Base-by-base conservation (phyloP, 257 asterid species). In the Datura wrightii region DNA sequence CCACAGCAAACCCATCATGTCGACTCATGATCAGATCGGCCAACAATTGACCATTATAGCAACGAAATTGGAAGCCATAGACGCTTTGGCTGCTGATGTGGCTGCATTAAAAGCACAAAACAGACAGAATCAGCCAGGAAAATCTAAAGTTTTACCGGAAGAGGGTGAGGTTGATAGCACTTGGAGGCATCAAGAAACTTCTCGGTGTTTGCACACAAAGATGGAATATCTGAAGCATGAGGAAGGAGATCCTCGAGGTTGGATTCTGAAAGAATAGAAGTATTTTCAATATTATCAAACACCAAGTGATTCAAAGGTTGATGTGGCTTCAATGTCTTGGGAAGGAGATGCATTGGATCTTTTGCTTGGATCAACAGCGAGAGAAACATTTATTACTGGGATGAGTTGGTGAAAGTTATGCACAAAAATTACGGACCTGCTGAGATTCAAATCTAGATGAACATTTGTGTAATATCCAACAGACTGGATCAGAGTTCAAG, bases 291-390 rank as follows among this genome's bases (percentile, higher is more conserved):
- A 79, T 24, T 79, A 79, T 31, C 42, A 48, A 79, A 52, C 82
- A 46, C 63, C 66, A 5, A 18, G 19, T 14, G 82, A 48, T 18
- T 24, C 11, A 37, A 48, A 79, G 39, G 63, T 79, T 3, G 42
- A 46, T 7, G 36, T 79, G 24, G 65, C 82, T 3, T 15, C 82
- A 19, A 79, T 79, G 36, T 79, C 50, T 24, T 53, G 52, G 36
- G 82, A 79, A 79, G 82, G 63, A 3, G 82, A 79, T 24, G 39
- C 66, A 6, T 37, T 79, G 44, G 62, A 79, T 79, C 42, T 10
- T 79, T 52, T 48, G 13, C 19, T 1, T 52, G 37, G 82, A 46
- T 48, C 37, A 48, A 79, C 18, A 46, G 15, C 5, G 65, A 79
- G 7, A 56, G 13, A 5, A 18, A 41, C 8, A 44, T 79, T 48